Conservation (phyloP, 768 basidiomycete genomes). For the Calocybe cyanea region DNA sequence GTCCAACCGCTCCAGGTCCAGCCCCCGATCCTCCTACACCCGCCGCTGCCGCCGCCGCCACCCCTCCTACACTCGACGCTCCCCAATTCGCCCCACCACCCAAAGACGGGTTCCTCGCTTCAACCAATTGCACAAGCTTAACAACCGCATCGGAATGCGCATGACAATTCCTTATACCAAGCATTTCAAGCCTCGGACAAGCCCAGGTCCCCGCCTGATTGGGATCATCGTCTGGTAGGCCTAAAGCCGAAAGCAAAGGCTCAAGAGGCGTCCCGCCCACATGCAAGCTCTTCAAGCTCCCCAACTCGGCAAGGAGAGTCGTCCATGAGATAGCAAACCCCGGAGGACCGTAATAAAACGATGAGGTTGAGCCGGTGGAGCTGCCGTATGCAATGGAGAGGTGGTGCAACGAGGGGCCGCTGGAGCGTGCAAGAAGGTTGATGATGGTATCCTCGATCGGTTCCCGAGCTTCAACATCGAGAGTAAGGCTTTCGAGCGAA, state of each 20-base stretch:
- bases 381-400: conserved; percentile 62
- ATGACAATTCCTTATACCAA: conserved; percentile 64
- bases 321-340: conserved; percentile 63
- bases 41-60: conserved; percentile 15
- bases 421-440: conserved; percentile 56
- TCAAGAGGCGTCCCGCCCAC: conserved; percentile 67
- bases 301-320: conserved; percentile 55
- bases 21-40: conserved; percentile 1
- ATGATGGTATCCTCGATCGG: conserved; percentile 70
- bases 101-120: conserved; percentile 57
- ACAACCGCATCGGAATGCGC: conserved; percentile 60
- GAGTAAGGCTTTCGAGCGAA: conserved; percentile 48
- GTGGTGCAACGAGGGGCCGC: conserved; percentile 49
- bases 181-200: conserved; percentile 56
- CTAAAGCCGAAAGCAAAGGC: conserved; percentile 54
- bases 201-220: conserved; percentile 22
- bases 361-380: conserved; percentile 23
- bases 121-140: conserved; percentile 69
- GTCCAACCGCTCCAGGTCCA: conserved; percentile 16
- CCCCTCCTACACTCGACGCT: not conserved
- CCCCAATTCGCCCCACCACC: too few relatives aligned
- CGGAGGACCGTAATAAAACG: conserved; percentile 57
- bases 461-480: conserved; percentile 75
- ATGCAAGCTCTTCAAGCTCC: conserved; percentile 53
- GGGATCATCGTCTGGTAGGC: conserved; percentile 46